Conservation (phyloP, 2,329 filamentous ascomycete genomes). For the Samsoniella hepiali region DNA sequence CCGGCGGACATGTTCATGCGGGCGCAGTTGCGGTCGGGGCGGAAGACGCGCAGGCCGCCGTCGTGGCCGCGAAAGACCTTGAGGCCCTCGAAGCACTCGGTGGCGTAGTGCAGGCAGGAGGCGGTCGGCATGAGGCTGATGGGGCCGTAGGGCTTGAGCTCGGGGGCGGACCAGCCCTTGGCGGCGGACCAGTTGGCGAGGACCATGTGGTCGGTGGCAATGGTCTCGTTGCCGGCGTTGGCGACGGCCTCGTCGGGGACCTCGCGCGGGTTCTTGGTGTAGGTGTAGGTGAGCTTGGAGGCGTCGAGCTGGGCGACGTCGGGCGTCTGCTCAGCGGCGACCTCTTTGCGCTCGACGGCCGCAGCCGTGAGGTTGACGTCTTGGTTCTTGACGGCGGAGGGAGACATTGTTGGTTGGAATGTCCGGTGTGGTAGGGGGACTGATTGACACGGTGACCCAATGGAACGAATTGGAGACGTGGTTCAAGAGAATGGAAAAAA, state of each 20-base stretch:
- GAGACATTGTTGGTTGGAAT: constrained; percentile 41
- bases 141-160: constrained; percentile 73
- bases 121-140: constrained; percentile 77
- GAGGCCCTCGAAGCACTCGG: constrained; percentile 83
- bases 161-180: constrained; percentile 69
- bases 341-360: constrained; percentile 49
- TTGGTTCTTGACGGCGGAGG: constrained; percentile 45
- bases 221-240: constrained; percentile 47
- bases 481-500: neutral
- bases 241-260: constrained; percentile 51
- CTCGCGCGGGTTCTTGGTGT: constrained; percentile 47
- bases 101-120: constrained; percentile 81
- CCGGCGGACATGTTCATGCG: constrained; percentile 59
- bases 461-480: neutral
- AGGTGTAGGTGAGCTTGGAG: constrained; percentile 56
- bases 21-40: constrained; percentile 68
- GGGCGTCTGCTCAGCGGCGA: constrained; percentile 30
- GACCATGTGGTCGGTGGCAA: constrained; percentile 87
- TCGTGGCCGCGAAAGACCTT: constrained; percentile 81
- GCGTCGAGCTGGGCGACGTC: constrained; percentile 60
- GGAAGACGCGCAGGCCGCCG: constrained; percentile 71
- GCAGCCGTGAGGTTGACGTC: constrained; percentile 51
- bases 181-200: constrained; percentile 63
- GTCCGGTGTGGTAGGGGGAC: neutral
- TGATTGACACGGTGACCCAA: neutral